Evolutionary conservation across 352 stramenopile species (phyloP), one percentile per base, ranked within the genome.

Genomic region (Phytophthora boehmeriae): DNA sequence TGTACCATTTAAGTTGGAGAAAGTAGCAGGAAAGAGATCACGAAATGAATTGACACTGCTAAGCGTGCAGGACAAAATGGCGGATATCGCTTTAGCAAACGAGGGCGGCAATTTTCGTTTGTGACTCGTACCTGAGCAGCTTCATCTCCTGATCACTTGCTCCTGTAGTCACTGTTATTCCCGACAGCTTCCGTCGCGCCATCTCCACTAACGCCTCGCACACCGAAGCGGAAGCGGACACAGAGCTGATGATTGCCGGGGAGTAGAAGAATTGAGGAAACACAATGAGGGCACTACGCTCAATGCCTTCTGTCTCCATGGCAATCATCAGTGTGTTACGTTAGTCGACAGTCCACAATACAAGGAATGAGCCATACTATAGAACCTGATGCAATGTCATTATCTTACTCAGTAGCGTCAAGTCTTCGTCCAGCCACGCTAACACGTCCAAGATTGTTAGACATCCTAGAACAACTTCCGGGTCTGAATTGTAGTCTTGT

Each of bases 251-350:
- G 52, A 22, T 68, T 54, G 71, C 56, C 13, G 82, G 78, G 6
- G 51, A 25, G 41, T 73, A 79, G 19, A 87, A 88, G 52, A 86
- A 71, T n/a, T 74, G 57, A 6, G 71, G 74, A 30, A 89, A 89
- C 0, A 74, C 66, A 22, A 63, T 50, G 2, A 89, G 53, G n/a
- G 68, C 67, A 42, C 60, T 67, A 14, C 20, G 54, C 19, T 78
- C 64, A 41, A 76, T 69, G 1, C 68, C 74, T 28, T 72, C 74
- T 83, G 28, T 28, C 47, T 27, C 35, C 11, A 47, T 9, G 16
- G 35, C 14, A 57, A 42, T 2, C 28, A 55, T n/a, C n/a, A n/a
- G n/a, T n/a, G n/a, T n/a, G 20, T 39, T 9, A 19, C 2, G 35
- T 63, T 47, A 54, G 27, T 56, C 5, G 28, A 13, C 46, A 51